These are phyloP conservation scores for Candida chauliodis DNA, from an alignment of 805 yeast genomes.

Conservation along the genomic window DNA sequence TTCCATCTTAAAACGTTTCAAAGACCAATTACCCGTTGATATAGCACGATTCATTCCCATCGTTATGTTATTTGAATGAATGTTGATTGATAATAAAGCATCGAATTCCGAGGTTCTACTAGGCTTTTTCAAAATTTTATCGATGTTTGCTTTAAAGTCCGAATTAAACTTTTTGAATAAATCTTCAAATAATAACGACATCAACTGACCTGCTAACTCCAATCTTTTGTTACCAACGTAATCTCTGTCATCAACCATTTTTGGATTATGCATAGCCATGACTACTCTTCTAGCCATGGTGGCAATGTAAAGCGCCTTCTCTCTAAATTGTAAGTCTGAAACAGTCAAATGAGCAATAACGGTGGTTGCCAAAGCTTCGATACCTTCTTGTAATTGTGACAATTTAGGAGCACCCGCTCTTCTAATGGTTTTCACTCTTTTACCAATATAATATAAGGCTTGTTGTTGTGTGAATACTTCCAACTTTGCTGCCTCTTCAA, in stretches of 20 bases:
- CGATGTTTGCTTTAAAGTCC: slow-evolving; percentile 92
- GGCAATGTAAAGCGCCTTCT: slow-evolving; percentile 90
- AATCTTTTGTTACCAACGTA: slow-evolving; percentile 97
- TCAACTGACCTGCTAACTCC: slow-evolving; percentile 95
- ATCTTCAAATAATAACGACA: slow-evolving; percentile 94
- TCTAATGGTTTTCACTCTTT: slow-evolving; percentile 88
- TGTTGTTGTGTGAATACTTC: slow-evolving; percentile 90
- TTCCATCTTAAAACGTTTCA: slow-evolving; percentile 98
- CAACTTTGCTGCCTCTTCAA: slow-evolving; percentile 86
- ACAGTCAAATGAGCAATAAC: slow-evolving; percentile 93
- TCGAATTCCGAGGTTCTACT: slow-evolving; percentile 94
- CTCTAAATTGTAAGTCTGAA: slow-evolving; percentile 79
- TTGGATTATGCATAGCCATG: slow-evolving; percentile 92
- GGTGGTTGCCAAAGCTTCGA: slow-evolving; percentile 94
- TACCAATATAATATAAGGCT: slow-evolving; percentile 87
- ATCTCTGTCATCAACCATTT: slow-evolving; percentile 97
- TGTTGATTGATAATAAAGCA: slow-evolving; percentile 83
- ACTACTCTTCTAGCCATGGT: slow-evolving; percentile 95
- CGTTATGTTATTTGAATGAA: slow-evolving; percentile 89
- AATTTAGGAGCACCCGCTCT: slow-evolving; percentile 80
- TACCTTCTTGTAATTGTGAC: slow-evolving; percentile 84
- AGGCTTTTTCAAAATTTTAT: slow-evolving; percentile 89
- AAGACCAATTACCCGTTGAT: slow-evolving; percentile 98
- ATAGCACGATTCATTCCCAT: slow-evolving; percentile 94
- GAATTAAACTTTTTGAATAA: slow-evolving; percentile 93